Base-by-base conservation (phyloP, 371 early-diverging fungal genomes). In the Rhizopus delemar region DNA sequence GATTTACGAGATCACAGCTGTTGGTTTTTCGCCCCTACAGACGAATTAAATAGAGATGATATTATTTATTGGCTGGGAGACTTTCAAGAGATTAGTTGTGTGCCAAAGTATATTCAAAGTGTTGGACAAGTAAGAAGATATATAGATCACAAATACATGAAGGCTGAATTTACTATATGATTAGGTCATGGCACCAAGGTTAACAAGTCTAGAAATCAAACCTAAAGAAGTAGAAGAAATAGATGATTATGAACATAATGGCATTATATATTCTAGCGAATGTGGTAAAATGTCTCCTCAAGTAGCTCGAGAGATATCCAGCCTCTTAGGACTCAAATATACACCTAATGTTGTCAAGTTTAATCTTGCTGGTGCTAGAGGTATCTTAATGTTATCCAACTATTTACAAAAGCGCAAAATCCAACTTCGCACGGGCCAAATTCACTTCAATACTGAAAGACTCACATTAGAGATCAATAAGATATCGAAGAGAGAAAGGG, bases 291-390 rank as follows among this genome's bases (percentile, higher is more conserved):
- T 93, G 28, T 81, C 87, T 0, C 50, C 56, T 8, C 53, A 48
- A 4, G 55, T 87, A 13, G 87, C 87, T 0, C 59, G 74, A 48
- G 64, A 70, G 7, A 75, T 69, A 7, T 36, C 48, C 59, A 70
- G 15, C 51, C 28, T 49, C 3, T 65, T 35, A 51, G 69, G 35
- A 36, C 82, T 57, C 66, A 71, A 63, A 55, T 57, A 70, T 62
- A 59, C 75, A 1, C 92, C 93, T 0, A 71, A 77, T 8, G 95
- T 91, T 0, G 85, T 88, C 52, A 91, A 92, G 63, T 81, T 93
- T 13, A 83, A 92, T 15, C 68, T 87, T 5, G 91, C 80, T 22
- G 93, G 93, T 8, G 82, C 80, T 13, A 93, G 90, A 71, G 94
- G 92, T 4, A 84, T 88, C 2, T 48, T 89, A 2, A 66, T 64